phyloP scores from a whole-genome alignment of 495 filamentous ascomycete species.

The Hypoxylon subgilvum region DNA sequence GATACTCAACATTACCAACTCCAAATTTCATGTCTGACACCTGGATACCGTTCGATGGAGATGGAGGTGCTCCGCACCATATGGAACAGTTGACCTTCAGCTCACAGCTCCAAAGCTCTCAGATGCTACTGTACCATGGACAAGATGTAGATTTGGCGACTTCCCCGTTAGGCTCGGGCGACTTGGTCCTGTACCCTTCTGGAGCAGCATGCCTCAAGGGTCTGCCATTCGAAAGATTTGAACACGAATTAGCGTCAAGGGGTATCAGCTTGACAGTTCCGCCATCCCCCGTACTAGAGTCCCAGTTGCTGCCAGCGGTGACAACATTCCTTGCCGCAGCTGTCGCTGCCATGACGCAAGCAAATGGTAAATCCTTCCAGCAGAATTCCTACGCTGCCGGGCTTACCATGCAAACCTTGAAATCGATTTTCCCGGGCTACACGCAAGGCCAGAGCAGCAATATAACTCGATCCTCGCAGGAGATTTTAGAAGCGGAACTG shows the following conservation, averaged over 20 bases:
- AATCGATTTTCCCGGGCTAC: neutral
- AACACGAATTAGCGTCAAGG: neutral
- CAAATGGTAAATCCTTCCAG: neutral
- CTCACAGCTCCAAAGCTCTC: neutral
- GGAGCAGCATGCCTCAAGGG: neutral
- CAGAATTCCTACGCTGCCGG: neutral
- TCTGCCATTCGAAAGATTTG: conserved; percentile 22
- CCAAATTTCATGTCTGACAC: neutral
- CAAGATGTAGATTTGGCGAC: neutral
- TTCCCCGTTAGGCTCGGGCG: neutral
- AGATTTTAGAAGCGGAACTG: conserved; percentile 3
- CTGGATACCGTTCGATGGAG: neutral
- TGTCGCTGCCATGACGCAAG: neutral
- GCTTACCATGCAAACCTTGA: neutral
- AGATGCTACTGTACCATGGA: neutral
- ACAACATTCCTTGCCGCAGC: conserved; percentile 1
- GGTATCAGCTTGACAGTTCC: neutral
- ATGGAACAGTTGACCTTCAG: neutral
- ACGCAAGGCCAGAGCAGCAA: neutral
- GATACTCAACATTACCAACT: neutral
- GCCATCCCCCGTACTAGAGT: conserved; percentile 11
- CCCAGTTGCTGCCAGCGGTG: neutral
- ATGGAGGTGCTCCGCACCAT: neutral
- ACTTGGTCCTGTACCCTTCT: neutral
- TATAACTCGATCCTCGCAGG: neutral